Conservation (phyloP, 2,329 filamentous ascomycete genomes). For the Alternaria atra region DNA sequence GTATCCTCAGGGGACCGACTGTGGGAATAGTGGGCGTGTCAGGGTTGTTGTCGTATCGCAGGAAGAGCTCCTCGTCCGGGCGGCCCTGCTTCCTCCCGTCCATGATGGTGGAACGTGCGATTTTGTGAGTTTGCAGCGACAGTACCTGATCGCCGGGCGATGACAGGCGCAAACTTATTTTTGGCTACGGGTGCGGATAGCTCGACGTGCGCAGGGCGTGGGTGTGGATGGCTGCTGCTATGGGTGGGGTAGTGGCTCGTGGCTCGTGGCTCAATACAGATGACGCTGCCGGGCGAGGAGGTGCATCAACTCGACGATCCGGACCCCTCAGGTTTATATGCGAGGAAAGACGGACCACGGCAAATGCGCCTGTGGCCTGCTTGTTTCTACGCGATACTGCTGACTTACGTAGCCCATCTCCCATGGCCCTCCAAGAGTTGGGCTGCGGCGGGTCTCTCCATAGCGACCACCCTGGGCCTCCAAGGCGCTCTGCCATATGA, state of each 20-base stretch:
- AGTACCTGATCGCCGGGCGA: constrained; percentile 33
- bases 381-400: constrained; percentile 28
- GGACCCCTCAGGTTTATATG: constrained; percentile 24
- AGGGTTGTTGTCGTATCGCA: constrained; percentile 59
- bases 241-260: constrained; percentile 28
- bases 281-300: constrained; percentile 21
- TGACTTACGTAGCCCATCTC: constrained; percentile 37
- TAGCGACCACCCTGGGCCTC: constrained; percentile 23
- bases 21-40: constrained; percentile 86
- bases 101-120: constrained; percentile 33
- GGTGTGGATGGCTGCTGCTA: constrained; percentile 21
- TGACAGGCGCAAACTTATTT: constrained; percentile 36
- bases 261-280: constrained; percentile 6
- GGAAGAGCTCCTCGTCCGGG: constrained; percentile 84
- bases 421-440: constrained; percentile 30
- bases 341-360: constrained; percentile 12
- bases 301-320: constrained; percentile 14
- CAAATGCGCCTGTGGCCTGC: constrained; percentile 20
- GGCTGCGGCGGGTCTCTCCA: constrained; percentile 31
- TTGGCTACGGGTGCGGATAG: constrained; percentile 35
- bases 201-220: constrained; percentile 19
- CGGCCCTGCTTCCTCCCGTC: constrained; percentile 68
- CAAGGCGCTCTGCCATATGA: constrained; percentile 30
- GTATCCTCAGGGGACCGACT: constrained; percentile 84
- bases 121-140: constrained; percentile 13